Conservation (phyloP, 2,329 filamentous ascomycete genomes). For the Nemania bipapillata region DNA sequence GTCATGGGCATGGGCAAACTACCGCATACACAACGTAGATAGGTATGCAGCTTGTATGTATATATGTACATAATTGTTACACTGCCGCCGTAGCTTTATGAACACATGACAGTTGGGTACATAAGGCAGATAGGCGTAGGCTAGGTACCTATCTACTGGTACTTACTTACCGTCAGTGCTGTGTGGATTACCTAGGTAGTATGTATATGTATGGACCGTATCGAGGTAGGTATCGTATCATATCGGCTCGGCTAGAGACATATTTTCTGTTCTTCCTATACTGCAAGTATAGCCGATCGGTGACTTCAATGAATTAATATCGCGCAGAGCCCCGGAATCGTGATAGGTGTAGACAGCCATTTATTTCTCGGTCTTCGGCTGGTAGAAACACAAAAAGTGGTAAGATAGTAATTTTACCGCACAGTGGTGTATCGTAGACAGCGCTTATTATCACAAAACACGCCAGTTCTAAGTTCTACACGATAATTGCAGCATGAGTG, state of each 20-base stretch:
- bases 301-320: neutral
- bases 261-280: neutral
- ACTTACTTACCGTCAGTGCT: too few species aligned
- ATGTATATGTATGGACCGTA: constrained; percentile 2
- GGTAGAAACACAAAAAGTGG: too few species aligned
- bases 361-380: neutral
- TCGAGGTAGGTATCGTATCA: neutral
- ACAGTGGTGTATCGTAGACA: neutral
- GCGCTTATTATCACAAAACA: neutral
- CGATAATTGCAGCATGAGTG: neutral
- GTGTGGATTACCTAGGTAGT: too few species aligned
- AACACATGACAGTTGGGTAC: constrained; percentile 6
- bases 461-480: neutral
- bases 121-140: too few species aligned
- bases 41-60: constrained; percentile 24
- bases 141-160: too few species aligned
- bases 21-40: neutral
- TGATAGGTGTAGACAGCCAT: neutral
- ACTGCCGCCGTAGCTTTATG: constrained; percentile 24
- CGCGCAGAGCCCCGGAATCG: neutral
- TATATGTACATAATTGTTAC: constrained; percentile 16
- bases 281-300: too few species aligned
- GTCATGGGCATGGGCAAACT: constrained; percentile 16
- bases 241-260: neutral
- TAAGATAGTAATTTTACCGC: neutral